Evolutionary conservation across 176 grass and related monocot species (phyloP).

Genomic region (Tillandsia leiboldiana): DNA sequence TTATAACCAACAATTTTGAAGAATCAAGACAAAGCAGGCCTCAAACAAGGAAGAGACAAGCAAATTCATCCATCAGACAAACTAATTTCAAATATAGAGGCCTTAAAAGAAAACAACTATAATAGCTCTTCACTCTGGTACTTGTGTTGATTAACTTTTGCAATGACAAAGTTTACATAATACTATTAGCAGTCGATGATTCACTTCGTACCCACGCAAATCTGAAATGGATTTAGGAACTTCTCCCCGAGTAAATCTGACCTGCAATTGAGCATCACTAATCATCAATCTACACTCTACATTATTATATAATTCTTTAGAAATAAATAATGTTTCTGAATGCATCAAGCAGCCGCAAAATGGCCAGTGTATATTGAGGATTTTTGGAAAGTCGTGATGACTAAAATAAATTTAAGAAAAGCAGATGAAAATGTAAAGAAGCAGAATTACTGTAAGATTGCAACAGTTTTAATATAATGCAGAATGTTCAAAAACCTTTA

Average conservation of each 20-base stretch:
- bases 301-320: not conserved
- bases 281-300: not conserved
- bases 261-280: constrained; percentile 26
- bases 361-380: no score
- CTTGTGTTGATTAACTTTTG: not conserved
- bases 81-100: not conserved
- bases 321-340: no score
- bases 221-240: constrained; percentile 54
- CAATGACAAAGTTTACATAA: no score
- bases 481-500: not conserved
- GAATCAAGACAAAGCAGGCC: not conserved
- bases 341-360: no score
- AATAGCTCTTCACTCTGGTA: no score
- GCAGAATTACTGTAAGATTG: no score
- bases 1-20: not conserved
- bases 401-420: no score
- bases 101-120: not conserved
- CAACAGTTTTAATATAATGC: no score
- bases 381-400: no score
- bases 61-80: not conserved
- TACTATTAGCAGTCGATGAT: not conserved
- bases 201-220: constrained; percentile 59
- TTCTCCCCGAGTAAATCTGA: constrained; percentile 61
- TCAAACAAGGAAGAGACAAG: not conserved
- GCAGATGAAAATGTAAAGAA: no score